A percentile compares a stretch with the other conserved stretches of the same genome.
phyloP scores from a whole-genome alignment of 169 alveolate genomes.

The Eimeria acervulina region DNA sequence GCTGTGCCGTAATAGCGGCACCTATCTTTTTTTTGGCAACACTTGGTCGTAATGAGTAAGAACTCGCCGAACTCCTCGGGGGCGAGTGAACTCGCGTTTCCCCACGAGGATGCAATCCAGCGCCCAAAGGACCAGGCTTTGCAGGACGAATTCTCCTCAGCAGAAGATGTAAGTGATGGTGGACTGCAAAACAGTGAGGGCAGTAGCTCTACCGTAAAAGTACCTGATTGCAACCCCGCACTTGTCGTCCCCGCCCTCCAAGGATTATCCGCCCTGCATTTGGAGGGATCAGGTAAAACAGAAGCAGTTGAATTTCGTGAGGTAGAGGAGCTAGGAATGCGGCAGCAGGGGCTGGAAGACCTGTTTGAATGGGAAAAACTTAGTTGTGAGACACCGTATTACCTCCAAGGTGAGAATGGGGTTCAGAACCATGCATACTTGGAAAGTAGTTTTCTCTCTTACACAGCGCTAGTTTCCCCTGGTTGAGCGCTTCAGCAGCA shows the following conservation, averaged over 20 bases:
- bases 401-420: conserved; percentile 41
- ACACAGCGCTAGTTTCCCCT: background rate
- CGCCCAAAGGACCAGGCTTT: background rate
- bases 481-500: background rate
- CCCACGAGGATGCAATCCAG: background rate
- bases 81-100: conserved; percentile 9
- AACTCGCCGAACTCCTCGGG: background rate
- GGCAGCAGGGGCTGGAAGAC: background rate
- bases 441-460: background rate
- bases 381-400: conserved; percentile 54
- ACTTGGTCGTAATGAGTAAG: background rate
- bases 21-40: background rate
- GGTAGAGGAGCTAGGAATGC: conserved; percentile 32
- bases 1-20: background rate
- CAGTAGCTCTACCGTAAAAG: background rate
- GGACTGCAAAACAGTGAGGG: background rate
- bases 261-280: background rate
- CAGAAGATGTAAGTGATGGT: background rate
- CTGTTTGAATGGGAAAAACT: conserved; percentile 57
- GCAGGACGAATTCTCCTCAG: background rate
- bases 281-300: background rate
- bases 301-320: background rate
- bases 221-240: background rate
- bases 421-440: background rate
- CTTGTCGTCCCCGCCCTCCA: conserved; percentile 1